Evolutionary conservation across 257 asterid genomes (phyloP), one percentile per base, ranked within the genome.

Genomic region (Solanum chaucha): DNA sequence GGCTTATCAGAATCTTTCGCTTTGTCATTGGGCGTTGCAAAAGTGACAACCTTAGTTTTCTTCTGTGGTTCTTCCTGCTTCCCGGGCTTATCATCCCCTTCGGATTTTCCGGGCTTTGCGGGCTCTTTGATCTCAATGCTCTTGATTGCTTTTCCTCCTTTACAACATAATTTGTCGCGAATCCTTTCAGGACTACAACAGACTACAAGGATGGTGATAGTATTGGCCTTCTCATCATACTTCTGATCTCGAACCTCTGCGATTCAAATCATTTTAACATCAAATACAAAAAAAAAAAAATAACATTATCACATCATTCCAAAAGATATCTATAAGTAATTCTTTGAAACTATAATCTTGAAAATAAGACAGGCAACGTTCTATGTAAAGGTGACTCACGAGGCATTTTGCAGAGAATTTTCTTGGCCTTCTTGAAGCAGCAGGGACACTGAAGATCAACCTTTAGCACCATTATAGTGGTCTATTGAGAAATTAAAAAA

Each of bases 371-470:
- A n/a, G 7, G 2, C 8, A 20, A 74, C 10, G 5, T 20, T 4
- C 51, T 35, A 71, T 1, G 26, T 34, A 34, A 72, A 72, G 6
- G n/a, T 17, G 61, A 51, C 97, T 93, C 10, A 96, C 98, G 94
- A 67, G 98, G 99, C 58, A 93, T 90, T 91, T 90, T 90, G 94
- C 96, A 94, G 73, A 96, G 95, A 36, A 92, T 86, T 91, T 92
- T 95, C 92, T 93, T 95, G 93, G 93, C 82, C 91, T 96, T 95
- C 93, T 93, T 96, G 96, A 89, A 96, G 96, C 98, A 96, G 91
- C 93, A 59, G 8, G 95, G 88, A 55, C 99, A 96, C 58, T 96
- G 97, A 32, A 96, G 98, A 92, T 96, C 98, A 85, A 89, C 98
- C 91, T 91, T 90, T 12, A 96, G 95, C 58, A 90, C 86, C 99